Percentiles rank a stretch among this genome's conserved stretches.
Conservation (phyloP, 768 basidiomycete species). For the Paxillus rubicundulus region DNA sequence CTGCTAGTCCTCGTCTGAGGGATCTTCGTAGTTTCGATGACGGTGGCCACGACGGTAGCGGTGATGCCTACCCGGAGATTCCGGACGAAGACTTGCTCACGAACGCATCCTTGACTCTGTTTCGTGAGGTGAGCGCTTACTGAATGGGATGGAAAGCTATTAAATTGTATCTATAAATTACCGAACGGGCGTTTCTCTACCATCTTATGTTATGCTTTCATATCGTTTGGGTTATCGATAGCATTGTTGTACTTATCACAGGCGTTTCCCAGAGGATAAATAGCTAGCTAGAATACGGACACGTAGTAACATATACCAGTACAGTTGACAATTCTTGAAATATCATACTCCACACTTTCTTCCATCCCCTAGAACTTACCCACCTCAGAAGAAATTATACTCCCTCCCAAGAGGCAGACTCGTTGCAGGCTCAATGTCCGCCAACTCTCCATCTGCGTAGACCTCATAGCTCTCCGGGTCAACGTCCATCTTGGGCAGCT, state of each 20-base stretch:
- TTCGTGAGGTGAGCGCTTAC: slow-evolving; percentile 24
- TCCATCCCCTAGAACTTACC: background rate
- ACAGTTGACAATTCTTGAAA: background rate
- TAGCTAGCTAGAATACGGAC: background rate
- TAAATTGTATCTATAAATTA: slow-evolving; percentile 9
- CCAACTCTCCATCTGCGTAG: slow-evolving; percentile 68
- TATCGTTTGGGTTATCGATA: slow-evolving; percentile 10
- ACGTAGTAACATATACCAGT: slow-evolving; percentile 6
- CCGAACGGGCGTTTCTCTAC: background rate
- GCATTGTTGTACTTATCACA: slow-evolving; percentile 15
- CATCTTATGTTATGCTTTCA: slow-evolving; percentile 21
- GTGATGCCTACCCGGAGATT: slow-evolving; percentile 13
- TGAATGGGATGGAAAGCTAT: slow-evolving; percentile 1
- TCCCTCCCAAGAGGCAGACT: slow-evolving; percentile 62
- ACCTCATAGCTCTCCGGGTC: slow-evolving; percentile 94
- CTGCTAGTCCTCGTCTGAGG: slow-evolving; percentile 4
- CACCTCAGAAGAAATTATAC: slow-evolving; percentile 76
- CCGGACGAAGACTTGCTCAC: slow-evolving; percentile 17
- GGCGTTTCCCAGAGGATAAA: too few relatives aligned
- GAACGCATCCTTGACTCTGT: slow-evolving; percentile 15
- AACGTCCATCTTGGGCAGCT: slow-evolving; percentile 79
- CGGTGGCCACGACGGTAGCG: background rate
- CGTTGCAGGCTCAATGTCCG: slow-evolving; percentile 73
- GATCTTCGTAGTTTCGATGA: slow-evolving; percentile 11
- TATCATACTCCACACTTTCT: slow-evolving; percentile 1